Evolutionary conservation across 2,329 filamentous ascomycete species (phyloP).

Genomic region (Verticillium dahliae): DNA sequence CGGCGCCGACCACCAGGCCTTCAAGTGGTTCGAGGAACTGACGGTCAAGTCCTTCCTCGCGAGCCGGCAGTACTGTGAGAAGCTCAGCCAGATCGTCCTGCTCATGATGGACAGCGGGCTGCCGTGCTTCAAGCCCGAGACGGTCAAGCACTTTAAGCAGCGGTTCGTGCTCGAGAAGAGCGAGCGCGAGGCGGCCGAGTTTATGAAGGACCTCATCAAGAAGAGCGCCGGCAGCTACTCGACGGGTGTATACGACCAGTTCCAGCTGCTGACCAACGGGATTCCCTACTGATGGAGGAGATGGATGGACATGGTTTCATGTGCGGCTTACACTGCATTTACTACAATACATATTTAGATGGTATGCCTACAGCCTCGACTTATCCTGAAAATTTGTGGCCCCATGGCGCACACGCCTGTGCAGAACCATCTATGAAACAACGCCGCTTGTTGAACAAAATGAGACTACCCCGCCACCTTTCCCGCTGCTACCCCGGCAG

Average conservation of each 20-base stretch:
- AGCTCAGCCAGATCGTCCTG: slow-evolving; percentile 81
- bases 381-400: no score
- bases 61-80: slow-evolving; percentile 76
- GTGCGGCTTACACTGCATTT: no score
- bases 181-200: slow-evolving; percentile 89
- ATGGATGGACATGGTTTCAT: no score
- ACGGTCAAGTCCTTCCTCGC: slow-evolving; percentile 94
- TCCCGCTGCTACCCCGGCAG: not conserved
- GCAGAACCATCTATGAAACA: not conserved
- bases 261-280: slow-evolving; percentile 93
- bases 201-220: slow-evolving; percentile 82
- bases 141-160: slow-evolving; percentile 84
- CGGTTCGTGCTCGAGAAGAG: slow-evolving; percentile 87
- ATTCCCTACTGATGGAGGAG: slow-evolving; percentile 73
- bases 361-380: no score
- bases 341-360: no score
- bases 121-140: slow-evolving; percentile 97
- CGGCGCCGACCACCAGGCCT: slow-evolving; percentile 77
- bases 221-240: slow-evolving; percentile 88
- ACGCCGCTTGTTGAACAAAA: not conserved
- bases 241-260: slow-evolving; percentile 95
- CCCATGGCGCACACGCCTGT: not conserved
- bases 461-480: not conserved
- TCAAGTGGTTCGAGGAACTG: slow-evolving; percentile 93
- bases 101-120: slow-evolving; percentile 95